A percentile compares a stretch with the other conserved stretches of the same genome.
These are phyloP conservation scores for Gentiana dahurica DNA, from an alignment of 257 asterid genomes.

Conservation along the genomic window DNA sequence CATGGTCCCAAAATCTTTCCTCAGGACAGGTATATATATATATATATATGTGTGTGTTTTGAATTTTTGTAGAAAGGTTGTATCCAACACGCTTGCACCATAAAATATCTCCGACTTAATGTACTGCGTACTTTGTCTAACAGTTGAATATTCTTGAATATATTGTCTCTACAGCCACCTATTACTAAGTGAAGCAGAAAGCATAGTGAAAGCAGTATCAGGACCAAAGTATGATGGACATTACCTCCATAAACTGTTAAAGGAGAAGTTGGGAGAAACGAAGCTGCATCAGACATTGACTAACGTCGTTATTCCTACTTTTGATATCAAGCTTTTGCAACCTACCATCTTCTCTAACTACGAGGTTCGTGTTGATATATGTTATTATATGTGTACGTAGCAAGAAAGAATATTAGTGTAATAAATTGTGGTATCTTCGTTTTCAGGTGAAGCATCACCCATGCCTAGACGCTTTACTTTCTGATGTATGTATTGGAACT, in stretches of 20 bases:
- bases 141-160: too few species aligned
- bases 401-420: not conserved
- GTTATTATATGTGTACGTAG: not conserved
- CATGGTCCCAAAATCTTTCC: constrained; percentile 57
- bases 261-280: constrained; percentile 17
- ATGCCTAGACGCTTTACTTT: constrained; percentile 26
- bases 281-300: constrained; percentile 36
- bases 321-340: constrained; percentile 38
- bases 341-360: constrained; percentile 34
- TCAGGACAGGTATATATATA: constrained; percentile 18
- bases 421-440: too few species aligned
- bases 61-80: too few species aligned
- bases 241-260: constrained; percentile 31
- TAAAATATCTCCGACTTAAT: too few species aligned
- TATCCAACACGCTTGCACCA: too few species aligned
- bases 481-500: constrained; percentile 56
- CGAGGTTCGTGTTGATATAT: not conserved
- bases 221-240: constrained; percentile 52
- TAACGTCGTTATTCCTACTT: constrained; percentile 47
- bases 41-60: too few species aligned
- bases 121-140: too few species aligned
- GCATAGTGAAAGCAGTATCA: constrained; percentile 9
- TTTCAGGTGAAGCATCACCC: constrained; percentile 8
- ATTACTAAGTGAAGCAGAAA: constrained; percentile 10
- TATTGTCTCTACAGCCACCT: too few species aligned